Evolutionary conservation across 345 rosid species (phyloP).

Genomic region (Euphorbia tirucalli): DNA sequence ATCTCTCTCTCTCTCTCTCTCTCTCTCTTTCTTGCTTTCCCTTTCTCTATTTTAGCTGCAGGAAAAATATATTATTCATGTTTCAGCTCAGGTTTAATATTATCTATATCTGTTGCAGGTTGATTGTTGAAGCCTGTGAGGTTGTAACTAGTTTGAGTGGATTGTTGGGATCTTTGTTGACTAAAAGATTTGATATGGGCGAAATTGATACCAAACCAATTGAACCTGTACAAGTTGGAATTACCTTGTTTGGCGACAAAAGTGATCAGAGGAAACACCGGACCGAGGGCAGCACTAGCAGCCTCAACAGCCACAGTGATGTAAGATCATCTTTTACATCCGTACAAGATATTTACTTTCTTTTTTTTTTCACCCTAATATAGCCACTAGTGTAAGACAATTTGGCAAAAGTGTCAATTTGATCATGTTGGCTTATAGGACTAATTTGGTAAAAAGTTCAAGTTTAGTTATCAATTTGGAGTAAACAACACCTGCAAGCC

Average conservation of each 20-base stretch:
- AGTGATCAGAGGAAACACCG: conserved; percentile 29
- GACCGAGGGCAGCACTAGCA: conserved; percentile 13
- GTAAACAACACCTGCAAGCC: too few relatives aligned
- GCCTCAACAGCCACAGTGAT: conserved; percentile 14
- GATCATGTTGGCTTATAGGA: too few relatives aligned
- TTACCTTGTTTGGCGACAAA: conserved; percentile 38
- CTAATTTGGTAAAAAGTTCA: too few relatives aligned
- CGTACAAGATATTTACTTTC: background rate
- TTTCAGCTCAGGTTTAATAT: too few relatives aligned
- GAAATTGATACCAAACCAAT: conserved; percentile 55
- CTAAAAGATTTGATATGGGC: conserved; percentile 29
- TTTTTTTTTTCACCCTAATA: too few relatives aligned
- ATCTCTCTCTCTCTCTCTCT: too few relatives aligned
- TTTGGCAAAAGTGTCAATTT: too few relatives aligned
- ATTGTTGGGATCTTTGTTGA: conserved; percentile 7
- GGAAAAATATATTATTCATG: too few relatives aligned
- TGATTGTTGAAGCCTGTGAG: background rate
- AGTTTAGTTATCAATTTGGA: too few relatives aligned
- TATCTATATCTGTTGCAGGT: conserved; percentile 6
- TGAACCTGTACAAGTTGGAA: conserved; percentile 50
- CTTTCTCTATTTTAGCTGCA: background rate
- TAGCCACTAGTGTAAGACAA: too few relatives aligned
- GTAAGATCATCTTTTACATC: conserved; percentile 20
- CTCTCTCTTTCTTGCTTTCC: too few relatives aligned
- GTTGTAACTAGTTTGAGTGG: background rate